Conservation (phyloP, 1,284 basidiomycete species). For the Microbotryomycetes sp. region DNA sequence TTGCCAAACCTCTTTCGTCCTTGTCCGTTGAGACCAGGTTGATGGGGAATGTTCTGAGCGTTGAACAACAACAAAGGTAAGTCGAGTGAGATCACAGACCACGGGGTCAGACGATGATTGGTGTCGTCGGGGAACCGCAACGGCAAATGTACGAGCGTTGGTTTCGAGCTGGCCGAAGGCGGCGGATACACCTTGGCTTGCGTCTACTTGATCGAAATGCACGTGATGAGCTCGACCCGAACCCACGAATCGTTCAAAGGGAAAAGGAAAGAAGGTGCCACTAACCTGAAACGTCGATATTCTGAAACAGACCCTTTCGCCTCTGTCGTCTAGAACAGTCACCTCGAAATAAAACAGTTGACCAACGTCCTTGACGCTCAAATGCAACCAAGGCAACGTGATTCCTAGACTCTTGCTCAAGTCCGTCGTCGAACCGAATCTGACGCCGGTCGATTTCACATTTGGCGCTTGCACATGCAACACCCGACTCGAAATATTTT, state of each 20-base stretch:
- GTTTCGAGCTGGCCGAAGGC: neutral
- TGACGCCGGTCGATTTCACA: slow-evolving; percentile 8
- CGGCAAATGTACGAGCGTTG: slow-evolving; percentile 17
- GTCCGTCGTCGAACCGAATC: slow-evolving; percentile 4
- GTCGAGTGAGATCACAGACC: slow-evolving; percentile 17
- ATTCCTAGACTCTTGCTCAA: slow-evolving; percentile 7
- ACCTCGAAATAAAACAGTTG: slow-evolving; percentile 26
- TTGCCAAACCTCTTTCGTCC: neutral
- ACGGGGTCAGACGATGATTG: slow-evolving; percentile 12
- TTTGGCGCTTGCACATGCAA: slow-evolving; percentile 26
- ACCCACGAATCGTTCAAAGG: neutral
- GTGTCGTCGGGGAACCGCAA: slow-evolving; percentile 16
- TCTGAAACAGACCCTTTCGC: neutral
- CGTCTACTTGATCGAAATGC: neutral
- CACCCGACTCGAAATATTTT: slow-evolving; percentile 1
- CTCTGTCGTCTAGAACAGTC: slow-evolving; percentile 2
- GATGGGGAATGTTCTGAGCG: neutral
- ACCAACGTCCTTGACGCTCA: slow-evolving; percentile 16
- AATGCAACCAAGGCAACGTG: slow-evolving; percentile 8
- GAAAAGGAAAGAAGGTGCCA: neutral
- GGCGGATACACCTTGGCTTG: neutral
- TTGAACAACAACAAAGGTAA: slow-evolving; percentile 1
- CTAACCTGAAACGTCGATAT: slow-evolving; percentile 23
- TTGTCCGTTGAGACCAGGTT: neutral
- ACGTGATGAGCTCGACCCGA: neutral